Percentiles rank a stretch among this genome's conserved stretches.
phyloP scores from a whole-genome alignment of 208 protist species.

The Crithidia bombi region DNA sequence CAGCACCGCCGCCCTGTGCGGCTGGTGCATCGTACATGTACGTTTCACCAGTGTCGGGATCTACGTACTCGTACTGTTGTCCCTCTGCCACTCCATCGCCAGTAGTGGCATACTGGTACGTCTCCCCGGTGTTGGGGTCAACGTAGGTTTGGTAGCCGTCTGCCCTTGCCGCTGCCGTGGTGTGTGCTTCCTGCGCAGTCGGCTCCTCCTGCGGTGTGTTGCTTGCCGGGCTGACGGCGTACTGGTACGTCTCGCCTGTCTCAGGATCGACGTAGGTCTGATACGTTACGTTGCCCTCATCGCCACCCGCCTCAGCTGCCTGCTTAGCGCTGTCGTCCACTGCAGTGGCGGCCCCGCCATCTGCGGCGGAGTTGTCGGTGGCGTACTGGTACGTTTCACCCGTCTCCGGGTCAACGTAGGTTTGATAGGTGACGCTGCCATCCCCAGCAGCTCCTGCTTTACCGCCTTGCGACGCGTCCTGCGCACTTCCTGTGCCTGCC shows the following conservation, averaged over 20 bases:
- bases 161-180: not conserved
- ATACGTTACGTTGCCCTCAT: conserved; percentile 12
- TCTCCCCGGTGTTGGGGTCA: conserved; percentile 30
- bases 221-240: conserved; percentile 14
- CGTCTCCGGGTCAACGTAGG: conserved; percentile 27
- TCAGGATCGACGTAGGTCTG: conserved; percentile 41
- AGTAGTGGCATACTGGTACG: conserved; percentile 24
- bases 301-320: not conserved
- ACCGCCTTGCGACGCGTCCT: not conserved
- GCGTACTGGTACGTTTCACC: conserved; percentile 36
- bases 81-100: conserved; percentile 1
- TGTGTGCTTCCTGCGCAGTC: not conserved
- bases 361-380: conserved; percentile 2
- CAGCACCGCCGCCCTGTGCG: not conserved
- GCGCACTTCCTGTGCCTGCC: not conserved
- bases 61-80: conserved; percentile 39
- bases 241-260: conserved; percentile 47
- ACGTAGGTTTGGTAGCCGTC: conserved; percentile 22
- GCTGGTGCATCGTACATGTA: conserved; percentile 30
- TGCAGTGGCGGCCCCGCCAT: too few species aligned
- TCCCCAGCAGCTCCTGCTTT: not conserved
- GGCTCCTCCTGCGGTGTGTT: not conserved
- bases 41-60: conserved; percentile 36
- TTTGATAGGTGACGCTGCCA: conserved; percentile 2
- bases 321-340: not conserved